phyloP scores from a whole-genome alignment of 768 basidiomycete genomes.

The Tremella fuciformis region DNA sequence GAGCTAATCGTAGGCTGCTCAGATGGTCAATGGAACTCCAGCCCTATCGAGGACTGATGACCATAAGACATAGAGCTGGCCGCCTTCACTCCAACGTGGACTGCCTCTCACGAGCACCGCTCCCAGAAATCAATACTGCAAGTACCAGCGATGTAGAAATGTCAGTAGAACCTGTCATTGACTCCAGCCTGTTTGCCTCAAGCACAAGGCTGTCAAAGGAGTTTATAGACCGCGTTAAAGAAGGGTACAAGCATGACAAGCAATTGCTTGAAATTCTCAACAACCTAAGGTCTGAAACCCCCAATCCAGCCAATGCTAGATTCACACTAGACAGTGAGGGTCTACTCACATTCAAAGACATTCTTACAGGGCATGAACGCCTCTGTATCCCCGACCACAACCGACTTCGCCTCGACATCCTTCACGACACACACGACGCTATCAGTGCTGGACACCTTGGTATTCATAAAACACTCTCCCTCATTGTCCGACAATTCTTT shows the following conservation, averaged over 20 bases:
- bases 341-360: not conserved
- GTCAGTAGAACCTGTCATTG: not conserved
- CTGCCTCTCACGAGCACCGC: not conserved
- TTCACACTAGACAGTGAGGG: not conserved
- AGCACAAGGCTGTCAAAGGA: not conserved
- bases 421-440: slow-evolving; percentile 53
- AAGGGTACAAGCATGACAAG: not conserved
- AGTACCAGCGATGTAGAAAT: not conserved
- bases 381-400: not conserved
- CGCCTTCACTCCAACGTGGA: not conserved
- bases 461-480: slow-evolving; percentile 45
- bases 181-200: not conserved
- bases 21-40: slow-evolving; percentile 1
- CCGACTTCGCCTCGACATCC: slow-evolving; percentile 11
- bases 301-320: not conserved
- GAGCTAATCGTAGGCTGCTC: not conserved
- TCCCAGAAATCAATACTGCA: not conserved
- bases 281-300: not conserved
- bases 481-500: slow-evolving; percentile 31
- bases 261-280: not conserved
- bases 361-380: not conserved
- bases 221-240: not conserved
- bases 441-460: slow-evolving; percentile 56
- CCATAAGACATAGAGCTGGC: not conserved
- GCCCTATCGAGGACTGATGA: not conserved